These are phyloP conservation scores for sunflower (Helianthus annuus) DNA, from an alignment of 129 eudicot species.

Conservation along the genomic window HanXRQr2.0-SUNRISE NC_035434.2:120147157-120147656, in stretches of 20 bases:
- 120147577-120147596: no score
- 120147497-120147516: slow-evolving; percentile 12
- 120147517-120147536: not conserved
- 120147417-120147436: slow-evolving; percentile 36
- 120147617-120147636: no score
- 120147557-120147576: no score
- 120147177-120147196: slow-evolving; percentile 22
- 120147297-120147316: slow-evolving; percentile 52
- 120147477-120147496: slow-evolving; percentile 19
- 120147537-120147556: no score
- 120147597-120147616: no score
- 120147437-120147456: slow-evolving; percentile 40
- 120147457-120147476: slow-evolving; percentile 12
- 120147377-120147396: slow-evolving; percentile 53
- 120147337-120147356: slow-evolving; percentile 70
- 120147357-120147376: slow-evolving; percentile 54
- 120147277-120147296: slow-evolving; percentile 70
- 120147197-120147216: slow-evolving; percentile 28
- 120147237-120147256: slow-evolving; percentile 57
- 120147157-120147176: slow-evolving; percentile 55
- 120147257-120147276: slow-evolving; percentile 85
- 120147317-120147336: slow-evolving; percentile 59
- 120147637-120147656: no score
- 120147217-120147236: slow-evolving; percentile 45
- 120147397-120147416: slow-evolving; percentile 35